Conservation (phyloP, 2,329 filamentous ascomycete species). For the Orbilia brochopaga region DNA sequence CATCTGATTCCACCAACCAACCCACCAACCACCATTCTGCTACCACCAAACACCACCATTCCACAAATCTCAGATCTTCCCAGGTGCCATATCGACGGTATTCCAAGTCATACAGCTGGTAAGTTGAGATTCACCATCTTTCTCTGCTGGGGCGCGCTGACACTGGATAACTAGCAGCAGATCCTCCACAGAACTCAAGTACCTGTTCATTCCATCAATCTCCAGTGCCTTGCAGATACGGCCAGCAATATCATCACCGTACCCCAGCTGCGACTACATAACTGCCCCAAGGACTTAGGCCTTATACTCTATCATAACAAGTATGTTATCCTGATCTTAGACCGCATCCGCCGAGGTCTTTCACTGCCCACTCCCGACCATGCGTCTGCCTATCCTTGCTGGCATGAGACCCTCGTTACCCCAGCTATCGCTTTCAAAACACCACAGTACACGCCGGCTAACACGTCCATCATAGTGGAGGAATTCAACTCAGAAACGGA, state of each 20-base stretch:
- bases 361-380: too few relatives aligned
- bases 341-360: too few relatives aligned
- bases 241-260: too few relatives aligned
- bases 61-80: background rate
- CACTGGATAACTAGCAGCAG: background rate
- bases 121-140: background rate
- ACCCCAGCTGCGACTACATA: too few relatives aligned
- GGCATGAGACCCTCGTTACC: background rate
- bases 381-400: too few relatives aligned
- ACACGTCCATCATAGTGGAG: constrained; percentile 66
- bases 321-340: too few relatives aligned
- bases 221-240: too few relatives aligned
- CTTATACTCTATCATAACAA: too few relatives aligned
- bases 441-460: constrained; percentile 6
- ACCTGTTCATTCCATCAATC: too few relatives aligned
- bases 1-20: background rate
- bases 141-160: background rate
- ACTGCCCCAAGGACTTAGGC: too few relatives aligned
- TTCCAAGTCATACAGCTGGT: background rate
- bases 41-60: background rate
- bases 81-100: background rate
- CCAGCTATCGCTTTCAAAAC: background rate
- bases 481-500: constrained; percentile 98
- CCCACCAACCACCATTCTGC: background rate
- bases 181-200: background rate